Base-by-base conservation (phyloP, 1,139 yeast genomes). In the Taphrina communis region DNA sequence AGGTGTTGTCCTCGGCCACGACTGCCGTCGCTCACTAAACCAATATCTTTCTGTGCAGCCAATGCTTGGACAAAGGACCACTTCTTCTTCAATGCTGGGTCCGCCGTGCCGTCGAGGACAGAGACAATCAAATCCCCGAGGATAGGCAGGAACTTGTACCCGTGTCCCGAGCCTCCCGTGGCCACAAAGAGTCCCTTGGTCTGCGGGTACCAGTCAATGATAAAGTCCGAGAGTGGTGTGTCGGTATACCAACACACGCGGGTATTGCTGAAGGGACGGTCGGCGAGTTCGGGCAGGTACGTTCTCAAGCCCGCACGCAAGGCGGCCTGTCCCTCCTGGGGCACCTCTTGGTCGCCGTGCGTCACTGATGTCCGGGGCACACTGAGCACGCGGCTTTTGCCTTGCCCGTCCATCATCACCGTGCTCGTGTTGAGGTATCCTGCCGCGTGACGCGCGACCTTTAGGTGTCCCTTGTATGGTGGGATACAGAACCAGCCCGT, bases 401-500 rank as follows among this genome's bases (percentile, higher is more conserved):
- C 58, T 31, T 57, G 52, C 31, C 31, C 31, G 14, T 11, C 35
- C 6, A 59, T 25, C 9, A 41, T 31, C 6, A 36, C n/a, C 6
- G 69, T 51, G n/a, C 19, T 12, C 52, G 61, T 68, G 51, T 71
- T 66, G 17, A 68, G 61, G 44, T 73, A 73, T 5, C 74, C 75
- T 21, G 63, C 67, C 6, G 72, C 70, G 53, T 73, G 74, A 6
- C 74, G 8, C 80, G 83, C 69, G 19, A 82, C 76, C 71, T 83
- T 83, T 65, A 82, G 65, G 5, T 75, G 70, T 48, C 74, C 75
- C 0, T 81, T 78, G 1, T 75, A 85, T 7, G 84, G 83, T 5
- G 83, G 83, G 74, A 82, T 82, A 4, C 61, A 62, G 73, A 82
- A 82, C 73, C 83, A 84, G 0, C 86, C 86, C 71, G 78, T 74